Percentiles rank a stretch among this genome's conserved stretches.
Conservation (phyloP, 805 yeast species). For the Nakazawaea ambrosiae region DNA sequence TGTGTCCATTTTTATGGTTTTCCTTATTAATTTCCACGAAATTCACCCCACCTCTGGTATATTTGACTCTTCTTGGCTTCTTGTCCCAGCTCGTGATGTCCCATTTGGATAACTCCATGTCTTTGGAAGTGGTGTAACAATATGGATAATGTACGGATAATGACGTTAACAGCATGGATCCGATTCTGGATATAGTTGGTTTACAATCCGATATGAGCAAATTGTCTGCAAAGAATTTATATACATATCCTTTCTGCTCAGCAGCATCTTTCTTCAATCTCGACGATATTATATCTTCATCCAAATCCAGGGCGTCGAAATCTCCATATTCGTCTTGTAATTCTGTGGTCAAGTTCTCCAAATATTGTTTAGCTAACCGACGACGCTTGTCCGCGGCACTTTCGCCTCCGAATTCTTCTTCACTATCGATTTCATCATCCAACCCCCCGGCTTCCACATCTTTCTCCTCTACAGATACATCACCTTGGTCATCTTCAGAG, state of each 20-base stretch:
- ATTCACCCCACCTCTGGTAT: conserved; percentile 54
- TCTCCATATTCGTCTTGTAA: conserved; percentile 32
- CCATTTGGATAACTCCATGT: conserved; percentile 75
- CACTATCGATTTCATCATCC: conserved; percentile 47
- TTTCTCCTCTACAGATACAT: conserved; percentile 23
- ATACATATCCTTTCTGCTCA: conserved; percentile 79
- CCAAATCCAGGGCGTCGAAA: conserved; percentile 88
- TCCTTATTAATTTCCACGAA: conserved; percentile 36
- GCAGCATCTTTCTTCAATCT: conserved; percentile 86
- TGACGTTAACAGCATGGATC: conserved; percentile 50
- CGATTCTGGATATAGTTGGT: conserved; percentile 46
- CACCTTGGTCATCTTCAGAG: conserved; percentile 40
- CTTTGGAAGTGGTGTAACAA: conserved; percentile 79
- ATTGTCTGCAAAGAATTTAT: conserved; percentile 54
- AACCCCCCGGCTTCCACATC: conserved; percentile 23
- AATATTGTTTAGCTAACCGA: conserved; percentile 86
- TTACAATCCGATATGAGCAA: conserved; percentile 35
- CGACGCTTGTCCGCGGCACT: conserved; percentile 91
- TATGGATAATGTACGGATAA: conserved; percentile 51
- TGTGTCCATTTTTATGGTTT: conserved; percentile 63
- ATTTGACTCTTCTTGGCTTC: conserved; percentile 62
- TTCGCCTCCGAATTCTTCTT: conserved; percentile 69
- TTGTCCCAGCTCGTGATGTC: conserved; percentile 45
- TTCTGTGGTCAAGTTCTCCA: conserved; percentile 68
- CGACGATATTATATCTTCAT: conserved; percentile 74